Base-by-base conservation (phyloP, 2,329 filamentous ascomycete species). In the Cadophora gregata region DNA sequence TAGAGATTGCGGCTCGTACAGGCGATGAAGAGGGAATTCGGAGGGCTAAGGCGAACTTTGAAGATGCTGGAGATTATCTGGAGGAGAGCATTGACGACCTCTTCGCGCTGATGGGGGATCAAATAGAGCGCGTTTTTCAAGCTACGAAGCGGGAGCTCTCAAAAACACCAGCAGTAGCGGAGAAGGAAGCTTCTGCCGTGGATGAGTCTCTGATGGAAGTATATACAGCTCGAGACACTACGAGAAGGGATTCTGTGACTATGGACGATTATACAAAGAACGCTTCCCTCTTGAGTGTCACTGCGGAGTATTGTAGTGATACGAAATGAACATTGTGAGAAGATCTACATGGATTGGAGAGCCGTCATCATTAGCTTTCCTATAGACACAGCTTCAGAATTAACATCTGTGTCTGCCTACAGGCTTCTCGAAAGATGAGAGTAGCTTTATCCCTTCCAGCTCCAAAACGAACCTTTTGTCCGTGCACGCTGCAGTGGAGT, bases 1-100 rank as follows among this genome's bases (percentile, higher is more conserved):
- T 59, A 33, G 55, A 59, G 31, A 59, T 59, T 10, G 55, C 55
- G 31, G 55, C 55, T 31, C 19, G 55, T 4, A 8, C 14, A n/a
- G 55, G 55, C 8, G 33, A 59, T 25, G 55, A 59, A 33, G 55
- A 59, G 10, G 29, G 55, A 24, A 25, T 59, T n/a, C 16, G 7
- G 29, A 38, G 24, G n/a, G 55, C 33, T 4, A 59, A 59, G 55
- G 33, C 16, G n/a, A 21, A 27, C 19, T 59, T 59, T 19, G 55
- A 59, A 8, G n/a, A 27, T n/a, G 33, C 55, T 10, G 55, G 55
- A 38, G 25, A n/a, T 1, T 19, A 9, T 12, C 33, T 42, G 31
- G 55, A 59, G 55, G 5, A 21, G 19, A 27, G 16, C 3, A 33
- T 59, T n/a, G 33, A 24, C 31, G 19, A 21, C 16, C 5, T n/a